Evolutionary conservation across 2,329 filamentous ascomycete genomes (phyloP).

Genomic region (Ascocoryne sarcoides): DNA sequence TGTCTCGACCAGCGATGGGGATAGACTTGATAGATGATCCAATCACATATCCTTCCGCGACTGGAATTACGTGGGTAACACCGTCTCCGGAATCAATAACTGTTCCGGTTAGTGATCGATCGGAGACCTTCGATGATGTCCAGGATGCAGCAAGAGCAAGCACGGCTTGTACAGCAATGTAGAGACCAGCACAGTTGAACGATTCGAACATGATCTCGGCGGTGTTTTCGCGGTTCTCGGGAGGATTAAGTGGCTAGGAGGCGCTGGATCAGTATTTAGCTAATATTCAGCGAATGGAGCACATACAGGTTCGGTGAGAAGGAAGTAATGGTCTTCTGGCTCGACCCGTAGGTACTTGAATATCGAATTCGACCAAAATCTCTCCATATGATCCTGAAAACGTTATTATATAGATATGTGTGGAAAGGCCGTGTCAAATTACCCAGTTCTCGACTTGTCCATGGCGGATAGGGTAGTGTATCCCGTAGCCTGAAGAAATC

Average conservation of each 20-base stretch:
- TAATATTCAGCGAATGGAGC: neutral
- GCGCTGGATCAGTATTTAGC: neutral
- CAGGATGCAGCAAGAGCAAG: conserved; percentile 93
- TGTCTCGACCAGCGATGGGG: conserved; percentile 93
- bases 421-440: conserved; percentile 13
- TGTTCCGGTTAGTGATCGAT: conserved; percentile 90
- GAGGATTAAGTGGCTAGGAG: conserved; percentile 83
- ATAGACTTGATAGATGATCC: conserved; percentile 99
- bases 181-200: conserved; percentile 97
- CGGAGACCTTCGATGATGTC: conserved; percentile 97
- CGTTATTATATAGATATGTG: conserved; percentile 3
- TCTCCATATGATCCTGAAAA: conserved; percentile 89
- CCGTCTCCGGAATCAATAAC: conserved; percentile 98
- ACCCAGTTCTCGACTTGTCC: conserved; percentile 99
- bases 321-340: conserved; percentile 97
- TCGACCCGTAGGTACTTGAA: conserved; percentile 99
- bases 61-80: conserved; percentile 97
- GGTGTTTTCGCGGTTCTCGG: conserved; percentile 97
- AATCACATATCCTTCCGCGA: conserved; percentile 97
- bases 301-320: conserved; percentile 88
- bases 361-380: conserved; percentile 99
- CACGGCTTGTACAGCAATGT: conserved; percentile 97
- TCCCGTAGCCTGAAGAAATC: conserved; percentile 63
- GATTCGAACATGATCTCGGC: conserved; percentile 99
- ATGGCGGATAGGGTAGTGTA: conserved; percentile 96